Percentiles rank a stretch among this genome's conserved stretches.
phyloP scores from a whole-genome alignment of 2,329 filamentous ascomycete species.

The Raffaelea deltoideospora region DNA sequence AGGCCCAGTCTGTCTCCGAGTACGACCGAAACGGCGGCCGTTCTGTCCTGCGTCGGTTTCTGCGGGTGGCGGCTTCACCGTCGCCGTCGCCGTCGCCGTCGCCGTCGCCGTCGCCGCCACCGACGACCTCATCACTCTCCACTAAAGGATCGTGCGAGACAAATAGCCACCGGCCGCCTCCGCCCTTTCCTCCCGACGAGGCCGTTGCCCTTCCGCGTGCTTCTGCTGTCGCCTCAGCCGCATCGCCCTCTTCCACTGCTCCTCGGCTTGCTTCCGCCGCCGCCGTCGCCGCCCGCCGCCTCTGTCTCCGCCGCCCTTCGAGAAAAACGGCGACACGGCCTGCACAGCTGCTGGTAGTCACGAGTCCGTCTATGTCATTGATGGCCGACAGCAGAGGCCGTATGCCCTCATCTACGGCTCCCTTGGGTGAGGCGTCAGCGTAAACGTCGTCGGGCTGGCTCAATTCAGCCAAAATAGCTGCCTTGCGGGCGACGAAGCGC shows the following conservation, averaged over 20 bases:
- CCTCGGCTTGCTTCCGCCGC: neutral
- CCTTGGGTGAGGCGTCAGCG: constrained; percentile 77
- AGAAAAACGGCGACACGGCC: constrained; percentile 78
- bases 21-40: no score
- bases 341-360: constrained; percentile 88
- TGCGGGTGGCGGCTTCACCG: neutral
- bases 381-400: constrained; percentile 63
- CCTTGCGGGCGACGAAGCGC: constrained; percentile 38
- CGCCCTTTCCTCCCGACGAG: constrained; percentile 70
- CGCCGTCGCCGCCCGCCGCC: constrained; percentile 6
- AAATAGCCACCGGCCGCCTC: constrained; percentile 70
- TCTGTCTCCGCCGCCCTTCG: constrained; percentile 44
- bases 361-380: constrained; percentile 58
- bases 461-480: constrained; percentile 56
- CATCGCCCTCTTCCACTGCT: constrained; percentile 9
- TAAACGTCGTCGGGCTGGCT: constrained; percentile 55
- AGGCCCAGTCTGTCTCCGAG: constrained; percentile 10
- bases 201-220: constrained; percentile 27
- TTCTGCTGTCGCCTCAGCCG: constrained; percentile 13
- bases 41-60: constrained; percentile 1
- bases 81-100: no score
- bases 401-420: constrained; percentile 67
- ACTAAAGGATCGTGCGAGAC: constrained; percentile 66
- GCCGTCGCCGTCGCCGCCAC: constrained; percentile 8
- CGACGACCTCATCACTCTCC: no score